phyloP scores from a whole-genome alignment of 768 basidiomycete genomes.

The Boletus insuetus region DNA sequence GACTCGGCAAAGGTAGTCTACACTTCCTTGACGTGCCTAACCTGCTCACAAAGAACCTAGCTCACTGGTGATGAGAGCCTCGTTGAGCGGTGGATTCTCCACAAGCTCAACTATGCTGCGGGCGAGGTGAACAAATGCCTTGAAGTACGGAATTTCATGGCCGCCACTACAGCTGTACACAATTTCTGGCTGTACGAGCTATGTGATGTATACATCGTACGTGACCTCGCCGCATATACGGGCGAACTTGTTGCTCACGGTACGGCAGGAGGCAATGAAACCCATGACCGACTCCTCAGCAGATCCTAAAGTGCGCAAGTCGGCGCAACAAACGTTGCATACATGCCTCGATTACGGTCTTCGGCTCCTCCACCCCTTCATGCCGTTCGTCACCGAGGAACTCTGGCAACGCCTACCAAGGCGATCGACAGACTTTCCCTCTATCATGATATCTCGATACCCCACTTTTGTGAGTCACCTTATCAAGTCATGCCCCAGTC shows the following conservation, averaged over 20 bases:
- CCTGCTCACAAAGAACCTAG: slow-evolving; percentile 37
- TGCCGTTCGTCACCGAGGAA: slow-evolving; percentile 99
- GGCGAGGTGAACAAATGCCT: slow-evolving; percentile 73
- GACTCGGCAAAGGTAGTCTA: slow-evolving; percentile 59
- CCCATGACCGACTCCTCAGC: slow-evolving; percentile 87
- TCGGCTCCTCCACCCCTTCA: slow-evolving; percentile 92
- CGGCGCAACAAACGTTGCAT: slow-evolving; percentile 94
- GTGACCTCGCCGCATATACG: slow-evolving; percentile 27
- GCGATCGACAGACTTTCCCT: slow-evolving; percentile 73
- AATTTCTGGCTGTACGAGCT: slow-evolving; percentile 98
- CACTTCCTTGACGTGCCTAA: not conserved
- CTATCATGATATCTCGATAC: slow-evolving; percentile 88
- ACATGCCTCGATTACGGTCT: slow-evolving; percentile 91
- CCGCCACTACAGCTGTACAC: slow-evolving; percentile 78
- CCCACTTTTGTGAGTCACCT: slow-evolving; percentile 65
- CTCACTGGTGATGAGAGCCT: slow-evolving; percentile 87
- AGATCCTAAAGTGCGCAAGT: slow-evolving; percentile 58
- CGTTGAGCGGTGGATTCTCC: slow-evolving; percentile 93
- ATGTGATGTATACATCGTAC: slow-evolving; percentile 97
- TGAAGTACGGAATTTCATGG: slow-evolving; percentile 86
- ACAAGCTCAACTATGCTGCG: slow-evolving; percentile 86
- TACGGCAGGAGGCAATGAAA: slow-evolving; percentile 91
- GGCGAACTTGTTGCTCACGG: not conserved
- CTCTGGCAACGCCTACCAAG: slow-evolving; percentile 96
- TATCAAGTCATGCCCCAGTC: not conserved